Conservation (phyloP, 1,139 yeast species). For the Candida frijolesensis region DNA sequence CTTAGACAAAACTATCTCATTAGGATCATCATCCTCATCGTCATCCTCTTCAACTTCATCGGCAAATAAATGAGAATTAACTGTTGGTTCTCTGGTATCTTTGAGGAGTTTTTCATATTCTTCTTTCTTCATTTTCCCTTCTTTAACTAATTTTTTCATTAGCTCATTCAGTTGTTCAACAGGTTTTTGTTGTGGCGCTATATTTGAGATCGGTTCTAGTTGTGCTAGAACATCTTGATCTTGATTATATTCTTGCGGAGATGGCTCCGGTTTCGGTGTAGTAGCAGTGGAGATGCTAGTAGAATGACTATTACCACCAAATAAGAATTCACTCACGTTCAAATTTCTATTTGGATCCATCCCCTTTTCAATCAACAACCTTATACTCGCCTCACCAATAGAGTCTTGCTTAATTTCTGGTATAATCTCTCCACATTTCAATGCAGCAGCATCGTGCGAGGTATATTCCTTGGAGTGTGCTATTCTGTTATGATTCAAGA, state of each 20-base stretch:
- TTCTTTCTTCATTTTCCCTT: constrained; percentile 25
- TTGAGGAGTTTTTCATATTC: constrained; percentile 29
- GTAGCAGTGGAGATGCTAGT: background rate
- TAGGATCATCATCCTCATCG: too few species aligned
- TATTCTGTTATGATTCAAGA: constrained; percentile 72
- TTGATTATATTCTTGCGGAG: background rate
- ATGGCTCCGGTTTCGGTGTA: constrained; percentile 2
- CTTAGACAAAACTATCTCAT: constrained; percentile 4
- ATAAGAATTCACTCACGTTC: constrained; percentile 42
- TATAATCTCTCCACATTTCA: constrained; percentile 64
- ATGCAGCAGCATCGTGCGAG: constrained; percentile 76
- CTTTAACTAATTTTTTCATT: constrained; percentile 30
- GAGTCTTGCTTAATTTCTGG: constrained; percentile 63
- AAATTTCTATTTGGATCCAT: constrained; percentile 44
- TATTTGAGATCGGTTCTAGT: background rate
- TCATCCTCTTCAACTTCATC: constrained; percentile 24
- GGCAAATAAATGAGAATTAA: constrained; percentile 30
- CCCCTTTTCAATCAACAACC: constrained; percentile 41
- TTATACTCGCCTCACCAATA: constrained; percentile 50
- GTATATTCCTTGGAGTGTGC: constrained; percentile 75
- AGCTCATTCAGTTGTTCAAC: constrained; percentile 21
- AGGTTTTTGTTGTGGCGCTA: background rate
- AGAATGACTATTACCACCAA: constrained; percentile 20
- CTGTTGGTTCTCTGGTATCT: constrained; percentile 28
- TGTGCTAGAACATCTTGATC: background rate